Evolutionary conservation across 495 filamentous ascomycete species (phyloP).

Genomic region (Platismatia glauca): DNA sequence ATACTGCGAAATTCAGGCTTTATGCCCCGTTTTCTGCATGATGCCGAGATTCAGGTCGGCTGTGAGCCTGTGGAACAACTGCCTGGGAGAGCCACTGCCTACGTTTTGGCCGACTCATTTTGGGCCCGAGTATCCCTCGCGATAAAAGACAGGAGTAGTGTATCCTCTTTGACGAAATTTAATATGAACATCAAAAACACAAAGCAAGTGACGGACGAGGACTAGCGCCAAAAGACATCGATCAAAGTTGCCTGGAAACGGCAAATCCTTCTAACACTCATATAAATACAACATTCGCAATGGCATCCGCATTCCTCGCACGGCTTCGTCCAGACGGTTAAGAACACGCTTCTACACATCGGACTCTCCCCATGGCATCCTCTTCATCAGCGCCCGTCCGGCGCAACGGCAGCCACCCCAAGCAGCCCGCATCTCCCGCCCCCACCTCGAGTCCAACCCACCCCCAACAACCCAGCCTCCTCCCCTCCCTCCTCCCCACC

Average conservation of each 20-base stretch:
- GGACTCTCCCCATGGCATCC: background rate
- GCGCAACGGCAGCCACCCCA: conserved; percentile 9
- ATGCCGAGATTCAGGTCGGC: background rate
- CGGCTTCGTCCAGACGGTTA: background rate
- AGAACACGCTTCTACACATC: background rate
- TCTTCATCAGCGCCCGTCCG: background rate
- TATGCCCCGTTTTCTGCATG: background rate
- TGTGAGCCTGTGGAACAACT: no score
- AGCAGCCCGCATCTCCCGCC: background rate
- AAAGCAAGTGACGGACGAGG: background rate
- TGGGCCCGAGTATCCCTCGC: background rate
- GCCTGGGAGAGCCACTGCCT: background rate
- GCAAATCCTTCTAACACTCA: background rate
- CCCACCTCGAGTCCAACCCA: background rate
- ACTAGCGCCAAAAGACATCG: background rate
- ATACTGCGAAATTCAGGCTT: no score
- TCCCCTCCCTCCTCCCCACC: conserved; percentile 44
- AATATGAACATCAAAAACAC: background rate
- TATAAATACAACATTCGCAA: background rate
- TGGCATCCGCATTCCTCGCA: background rate
- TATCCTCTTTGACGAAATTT: background rate
- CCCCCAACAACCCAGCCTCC: background rate
- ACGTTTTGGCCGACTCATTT: background rate
- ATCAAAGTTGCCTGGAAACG: background rate
- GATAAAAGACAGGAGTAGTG: background rate